phyloP scores from a whole-genome alignment of 768 basidiomycete genomes.

The Hydnum rufescens region DNA sequence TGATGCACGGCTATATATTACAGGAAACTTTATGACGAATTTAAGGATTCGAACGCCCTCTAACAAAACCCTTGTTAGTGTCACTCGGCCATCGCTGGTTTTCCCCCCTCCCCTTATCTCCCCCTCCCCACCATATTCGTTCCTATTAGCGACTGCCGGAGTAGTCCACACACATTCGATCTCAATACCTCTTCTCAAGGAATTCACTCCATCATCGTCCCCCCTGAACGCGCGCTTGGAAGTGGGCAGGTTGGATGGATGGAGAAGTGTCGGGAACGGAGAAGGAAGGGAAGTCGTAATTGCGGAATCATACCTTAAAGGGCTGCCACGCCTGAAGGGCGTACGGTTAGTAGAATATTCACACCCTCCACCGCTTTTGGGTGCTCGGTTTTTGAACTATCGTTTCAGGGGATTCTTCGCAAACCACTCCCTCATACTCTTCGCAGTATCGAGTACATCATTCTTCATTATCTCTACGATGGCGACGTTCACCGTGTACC shows the following conservation, averaged over 20 bases:
- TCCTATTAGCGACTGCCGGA: conserved; percentile 18
- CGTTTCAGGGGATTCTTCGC: conserved; percentile 3
- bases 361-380: neutral
- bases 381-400: neutral
- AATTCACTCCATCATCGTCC: conserved; percentile 22
- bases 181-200: conserved; percentile 41
- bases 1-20: neutral
- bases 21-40: conserved; percentile 61
- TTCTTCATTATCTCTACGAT: conserved; percentile 7
- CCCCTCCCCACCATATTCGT: conserved; percentile 23
- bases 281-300: conserved; percentile 58
- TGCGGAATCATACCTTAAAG: conserved; percentile 37
- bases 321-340: conserved; percentile 44
- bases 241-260: conserved; percentile 52
- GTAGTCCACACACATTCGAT: conserved; percentile 16
- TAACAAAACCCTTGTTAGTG: conserved; percentile 41
- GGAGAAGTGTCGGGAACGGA: conserved; percentile 49
- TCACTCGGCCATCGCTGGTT: conserved; percentile 38
- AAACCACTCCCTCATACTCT: neutral
- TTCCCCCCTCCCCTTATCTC: conserved; percentile 24
- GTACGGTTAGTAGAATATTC: conserved; percentile 30
- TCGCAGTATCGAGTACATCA: conserved; percentile 1
- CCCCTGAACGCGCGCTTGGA: conserved; percentile 40
- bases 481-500: conserved; percentile 3
- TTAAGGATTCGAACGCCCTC: conserved; percentile 36